Conservation (phyloP, 2,329 filamentous ascomycete genomes). For the Leptographium lundbergii region DNA sequence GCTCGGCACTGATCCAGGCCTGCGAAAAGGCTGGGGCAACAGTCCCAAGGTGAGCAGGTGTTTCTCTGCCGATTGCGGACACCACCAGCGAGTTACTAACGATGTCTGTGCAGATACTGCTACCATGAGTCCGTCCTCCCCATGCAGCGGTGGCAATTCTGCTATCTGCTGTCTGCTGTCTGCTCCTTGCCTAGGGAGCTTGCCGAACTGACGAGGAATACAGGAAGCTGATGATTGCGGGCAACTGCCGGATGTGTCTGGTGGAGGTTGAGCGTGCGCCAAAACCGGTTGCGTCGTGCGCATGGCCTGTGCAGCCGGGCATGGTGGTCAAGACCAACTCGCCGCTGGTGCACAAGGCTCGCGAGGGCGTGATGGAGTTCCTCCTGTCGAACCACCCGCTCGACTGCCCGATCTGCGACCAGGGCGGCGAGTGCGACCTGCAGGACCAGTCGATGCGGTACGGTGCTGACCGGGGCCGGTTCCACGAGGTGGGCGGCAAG, state of each 20-base stretch:
- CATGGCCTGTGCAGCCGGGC: constrained; percentile 95
- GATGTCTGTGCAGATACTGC: constrained; percentile 58
- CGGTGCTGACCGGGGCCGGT: constrained; percentile 86
- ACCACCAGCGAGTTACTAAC: constrained; percentile 17
- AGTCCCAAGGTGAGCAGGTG: constrained; percentile 57
- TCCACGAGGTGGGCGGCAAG: constrained; percentile 93
- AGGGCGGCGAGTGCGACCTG: constrained; percentile 96
- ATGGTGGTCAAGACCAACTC: constrained; percentile 99
- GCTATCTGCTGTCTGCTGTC: neutral
- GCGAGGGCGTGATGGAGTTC: constrained; percentile 99
- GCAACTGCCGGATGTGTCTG: constrained; percentile 98
- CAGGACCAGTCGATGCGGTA: constrained; percentile 99
- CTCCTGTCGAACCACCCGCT: constrained; percentile 90
- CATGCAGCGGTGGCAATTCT: neutral
- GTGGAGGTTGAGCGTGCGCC: constrained; percentile 95
- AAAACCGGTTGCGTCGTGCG: constrained; percentile 95
- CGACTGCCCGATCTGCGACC: constrained; percentile 95
- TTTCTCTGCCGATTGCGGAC: constrained; percentile 2
- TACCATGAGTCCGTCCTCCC: constrained; percentile 65
- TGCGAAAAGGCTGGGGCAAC: constrained; percentile 94
- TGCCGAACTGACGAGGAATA: neutral
- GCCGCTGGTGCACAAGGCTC: constrained; percentile 88
- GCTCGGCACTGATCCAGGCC: constrained; percentile 93
- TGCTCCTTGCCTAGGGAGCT: neutral
- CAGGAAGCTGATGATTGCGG: constrained; percentile 95